A percentile compares a stretch with the other conserved stretches of the same genome.
Conservation (phyloP, 2,329 filamentous ascomycete genomes). For the Bipolaris victoriae region DNA sequence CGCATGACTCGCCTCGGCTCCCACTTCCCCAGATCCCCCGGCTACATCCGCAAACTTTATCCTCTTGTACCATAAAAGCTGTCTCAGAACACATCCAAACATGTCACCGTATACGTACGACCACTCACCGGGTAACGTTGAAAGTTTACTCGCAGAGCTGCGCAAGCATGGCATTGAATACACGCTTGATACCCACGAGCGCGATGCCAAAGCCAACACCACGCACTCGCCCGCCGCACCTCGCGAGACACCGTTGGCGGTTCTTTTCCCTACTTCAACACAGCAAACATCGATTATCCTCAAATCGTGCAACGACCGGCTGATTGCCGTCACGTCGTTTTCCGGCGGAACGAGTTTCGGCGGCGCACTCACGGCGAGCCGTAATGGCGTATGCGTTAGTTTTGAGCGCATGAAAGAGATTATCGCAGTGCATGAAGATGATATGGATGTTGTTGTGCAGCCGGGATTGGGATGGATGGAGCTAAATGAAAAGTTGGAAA, state of each 20-base stretch:
- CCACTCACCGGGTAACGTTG: constrained; percentile 19
- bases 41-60: background rate
- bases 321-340: constrained; percentile 84
- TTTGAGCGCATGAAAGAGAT: constrained; percentile 83
- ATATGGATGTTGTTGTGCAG: constrained; percentile 63
- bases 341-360: constrained; percentile 87
- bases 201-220: constrained; percentile 30
- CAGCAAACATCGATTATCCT: constrained; percentile 80
- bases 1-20: background rate
- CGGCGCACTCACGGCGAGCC: constrained; percentile 80
- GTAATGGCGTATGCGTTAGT: constrained; percentile 82
- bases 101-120: constrained; percentile 21
- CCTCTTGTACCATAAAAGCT: background rate
- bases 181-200: constrained; percentile 14
- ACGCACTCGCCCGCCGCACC: constrained; percentile 31
- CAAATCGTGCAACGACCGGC: constrained; percentile 78
- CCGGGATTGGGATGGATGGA: constrained; percentile 80
- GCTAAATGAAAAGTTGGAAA: constrained; percentile 73
- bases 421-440: constrained; percentile 77
- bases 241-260: constrained; percentile 54
- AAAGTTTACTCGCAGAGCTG: constrained; percentile 3
- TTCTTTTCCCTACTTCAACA: constrained; percentile 76
- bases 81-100: background rate
- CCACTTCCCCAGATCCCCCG: background rate
- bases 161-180: constrained; percentile 11